Evolutionary conservation across 208 protist species (phyloP).

Genomic region (Giardia duodenalis): DNA sequence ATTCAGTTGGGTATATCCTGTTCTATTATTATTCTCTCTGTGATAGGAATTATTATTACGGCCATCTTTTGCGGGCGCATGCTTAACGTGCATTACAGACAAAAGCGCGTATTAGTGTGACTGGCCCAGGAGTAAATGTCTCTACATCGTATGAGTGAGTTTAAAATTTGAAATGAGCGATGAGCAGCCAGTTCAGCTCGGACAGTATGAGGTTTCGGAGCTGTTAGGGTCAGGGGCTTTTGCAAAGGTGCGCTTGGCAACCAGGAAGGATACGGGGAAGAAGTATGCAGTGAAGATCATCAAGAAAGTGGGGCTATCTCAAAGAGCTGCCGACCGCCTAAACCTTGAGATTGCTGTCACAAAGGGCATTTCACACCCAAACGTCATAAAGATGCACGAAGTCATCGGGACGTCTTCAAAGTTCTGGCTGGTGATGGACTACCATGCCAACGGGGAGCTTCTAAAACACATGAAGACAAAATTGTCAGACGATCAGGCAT

Average conservation of each 20-base stretch:
- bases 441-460: neutral
- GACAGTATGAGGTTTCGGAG: constrained; percentile 9
- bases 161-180: too few species aligned
- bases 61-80: too few species aligned
- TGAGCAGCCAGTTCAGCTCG: constrained; percentile 49
- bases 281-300: constrained; percentile 27
- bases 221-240: constrained; percentile 9
- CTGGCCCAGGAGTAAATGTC: too few species aligned
- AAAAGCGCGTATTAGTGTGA: too few species aligned
- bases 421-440: constrained; percentile 19
- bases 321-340: neutral
- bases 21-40: too few species aligned
- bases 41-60: too few species aligned
- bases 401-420: neutral
- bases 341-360: constrained; percentile 18
- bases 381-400: constrained; percentile 8
- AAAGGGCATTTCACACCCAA: neutral
- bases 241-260: constrained; percentile 5
- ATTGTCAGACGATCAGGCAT: neutral
- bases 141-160: too few species aligned
- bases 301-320: neutral
- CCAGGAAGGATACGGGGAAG: neutral
- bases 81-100: too few species aligned
- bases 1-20: too few species aligned
- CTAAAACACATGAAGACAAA: neutral